Evolutionary conservation across 176 grass and related monocot genomes (phyloP).

Genomic region (Carex cristatella): DNA sequence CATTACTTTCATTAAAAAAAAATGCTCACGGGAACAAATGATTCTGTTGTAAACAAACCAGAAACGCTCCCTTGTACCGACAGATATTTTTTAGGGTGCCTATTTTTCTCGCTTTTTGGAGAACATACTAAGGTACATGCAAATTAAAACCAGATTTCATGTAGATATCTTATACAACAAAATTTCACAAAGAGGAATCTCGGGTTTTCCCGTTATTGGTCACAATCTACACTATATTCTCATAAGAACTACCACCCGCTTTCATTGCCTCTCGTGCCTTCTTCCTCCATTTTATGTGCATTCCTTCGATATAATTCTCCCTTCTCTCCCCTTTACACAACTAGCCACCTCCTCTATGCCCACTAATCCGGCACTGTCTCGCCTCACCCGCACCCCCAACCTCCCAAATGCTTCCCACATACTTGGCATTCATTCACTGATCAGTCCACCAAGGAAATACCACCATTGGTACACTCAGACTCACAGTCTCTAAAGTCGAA

Average conservation of each 20-base stretch:
- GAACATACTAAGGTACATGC: neutral
- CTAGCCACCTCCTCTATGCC: neutral
- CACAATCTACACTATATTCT: neutral
- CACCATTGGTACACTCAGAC: neutral
- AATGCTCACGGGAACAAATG: too few relatives aligned
- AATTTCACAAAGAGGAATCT: too few relatives aligned
- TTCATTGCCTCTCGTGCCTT: neutral
- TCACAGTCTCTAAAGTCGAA: neutral
- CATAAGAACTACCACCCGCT: neutral
- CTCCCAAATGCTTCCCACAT: neutral
- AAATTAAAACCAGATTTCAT: too few relatives aligned
- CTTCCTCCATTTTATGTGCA: neutral
- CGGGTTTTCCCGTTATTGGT: neutral
- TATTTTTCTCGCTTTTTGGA: neutral
- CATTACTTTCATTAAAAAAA: too few relatives aligned
- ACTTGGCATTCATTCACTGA: neutral
- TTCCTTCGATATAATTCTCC: neutral
- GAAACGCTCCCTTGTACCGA: neutral
- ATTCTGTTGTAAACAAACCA: too few relatives aligned
- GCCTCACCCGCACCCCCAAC: neutral
- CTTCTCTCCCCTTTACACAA: conserved; percentile 13
- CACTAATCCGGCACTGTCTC: neutral
- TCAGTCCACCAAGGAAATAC: neutral
- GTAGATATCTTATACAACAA: too few relatives aligned
- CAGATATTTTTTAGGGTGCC: neutral